These are phyloP conservation scores for Castanea sativa DNA, from an alignment of 306 rosid genomes.

Conservation along the genomic window DNA sequence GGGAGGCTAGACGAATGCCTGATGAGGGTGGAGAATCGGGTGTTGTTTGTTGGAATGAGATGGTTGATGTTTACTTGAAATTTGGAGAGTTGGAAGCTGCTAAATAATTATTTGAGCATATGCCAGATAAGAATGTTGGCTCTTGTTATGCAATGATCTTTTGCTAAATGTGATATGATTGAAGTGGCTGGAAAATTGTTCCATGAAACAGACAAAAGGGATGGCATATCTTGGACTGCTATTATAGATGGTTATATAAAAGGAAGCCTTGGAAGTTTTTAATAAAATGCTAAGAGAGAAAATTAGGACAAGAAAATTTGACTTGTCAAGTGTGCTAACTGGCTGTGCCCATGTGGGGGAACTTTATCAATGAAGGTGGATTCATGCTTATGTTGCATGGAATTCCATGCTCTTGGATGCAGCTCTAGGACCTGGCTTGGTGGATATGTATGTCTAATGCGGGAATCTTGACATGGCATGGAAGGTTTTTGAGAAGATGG, in stretches of 20 bases:
- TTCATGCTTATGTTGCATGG: slow-evolving; percentile 48
- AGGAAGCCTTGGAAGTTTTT: slow-evolving; percentile 59
- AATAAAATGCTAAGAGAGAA: slow-evolving; percentile 46
- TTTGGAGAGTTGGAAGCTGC: slow-evolving; percentile 51
- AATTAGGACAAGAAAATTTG: slow-evolving; percentile 31
- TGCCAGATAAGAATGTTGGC: slow-evolving; percentile 38
- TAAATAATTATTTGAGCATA: slow-evolving; percentile 31
- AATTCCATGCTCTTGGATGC: slow-evolving; percentile 42
- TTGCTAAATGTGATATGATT: slow-evolving; percentile 48
- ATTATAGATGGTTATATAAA: slow-evolving; percentile 52
- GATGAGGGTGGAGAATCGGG: slow-evolving; percentile 31
- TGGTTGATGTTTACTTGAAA: slow-evolving; percentile 55
- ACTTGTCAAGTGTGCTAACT: slow-evolving; percentile 47
- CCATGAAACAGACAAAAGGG: slow-evolving; percentile 44
- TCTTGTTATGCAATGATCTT: slow-evolving; percentile 61
- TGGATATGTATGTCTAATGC: slow-evolving; percentile 66
- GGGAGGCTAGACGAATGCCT: slow-evolving; percentile 41
- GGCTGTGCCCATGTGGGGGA: slow-evolving; percentile 63
- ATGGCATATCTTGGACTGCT: slow-evolving; percentile 68
- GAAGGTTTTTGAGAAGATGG: slow-evolving; percentile 54
- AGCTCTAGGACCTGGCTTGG: slow-evolving; percentile 54
- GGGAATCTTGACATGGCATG: slow-evolving; percentile 60
- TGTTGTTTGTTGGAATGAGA: slow-evolving; percentile 60
- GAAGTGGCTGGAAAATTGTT: slow-evolving; percentile 44
- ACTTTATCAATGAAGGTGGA: slow-evolving; percentile 61